Evolutionary conservation across 768 basidiomycete genomes (phyloP).

Genomic region (Rhodosporidiobolus odoratus): DNA sequence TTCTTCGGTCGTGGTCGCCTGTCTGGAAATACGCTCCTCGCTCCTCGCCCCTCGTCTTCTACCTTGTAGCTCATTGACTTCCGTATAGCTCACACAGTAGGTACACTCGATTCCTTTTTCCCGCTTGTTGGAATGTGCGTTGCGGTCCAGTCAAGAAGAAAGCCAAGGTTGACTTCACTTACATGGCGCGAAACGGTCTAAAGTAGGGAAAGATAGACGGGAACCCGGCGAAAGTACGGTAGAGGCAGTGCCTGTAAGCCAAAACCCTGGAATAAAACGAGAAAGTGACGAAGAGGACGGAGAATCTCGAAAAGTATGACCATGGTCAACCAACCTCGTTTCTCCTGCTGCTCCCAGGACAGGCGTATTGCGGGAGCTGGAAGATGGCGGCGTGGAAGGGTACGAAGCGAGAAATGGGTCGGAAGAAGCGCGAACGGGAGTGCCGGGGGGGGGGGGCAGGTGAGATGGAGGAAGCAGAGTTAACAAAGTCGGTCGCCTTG

Average conservation of each 20-base stretch:
- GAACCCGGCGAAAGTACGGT: too few species aligned
- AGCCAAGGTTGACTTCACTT: too few species aligned
- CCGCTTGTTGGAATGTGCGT: too few species aligned
- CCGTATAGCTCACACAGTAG: too few species aligned
- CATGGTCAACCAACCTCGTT: not conserved
- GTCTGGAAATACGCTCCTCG: too few species aligned
- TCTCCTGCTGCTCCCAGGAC: not conserved
- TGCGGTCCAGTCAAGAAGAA: too few species aligned
- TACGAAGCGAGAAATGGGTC: conserved; percentile 16
- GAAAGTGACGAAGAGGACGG: not conserved
- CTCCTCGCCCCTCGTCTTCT: too few species aligned
- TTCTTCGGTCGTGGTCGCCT: too few species aligned
- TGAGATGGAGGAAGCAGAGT: not conserved
- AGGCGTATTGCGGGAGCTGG: not conserved
- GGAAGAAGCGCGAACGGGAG: not conserved
- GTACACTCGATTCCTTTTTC: too few species aligned
- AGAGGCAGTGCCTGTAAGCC: conserved; percentile 2
- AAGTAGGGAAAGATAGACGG: too few species aligned
- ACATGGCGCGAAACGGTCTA: too few species aligned
- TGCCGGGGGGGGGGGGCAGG: not conserved
- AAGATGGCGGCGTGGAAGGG: not conserved
- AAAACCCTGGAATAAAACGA: not conserved
- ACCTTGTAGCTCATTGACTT: too few species aligned
- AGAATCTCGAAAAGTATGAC: not conserved
- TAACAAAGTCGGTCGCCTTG: not conserved